These are phyloP conservation scores for Rhamnella rubrinervis DNA, from an alignment of 331 rosid genomes.

Conservation along the genomic window DNA sequence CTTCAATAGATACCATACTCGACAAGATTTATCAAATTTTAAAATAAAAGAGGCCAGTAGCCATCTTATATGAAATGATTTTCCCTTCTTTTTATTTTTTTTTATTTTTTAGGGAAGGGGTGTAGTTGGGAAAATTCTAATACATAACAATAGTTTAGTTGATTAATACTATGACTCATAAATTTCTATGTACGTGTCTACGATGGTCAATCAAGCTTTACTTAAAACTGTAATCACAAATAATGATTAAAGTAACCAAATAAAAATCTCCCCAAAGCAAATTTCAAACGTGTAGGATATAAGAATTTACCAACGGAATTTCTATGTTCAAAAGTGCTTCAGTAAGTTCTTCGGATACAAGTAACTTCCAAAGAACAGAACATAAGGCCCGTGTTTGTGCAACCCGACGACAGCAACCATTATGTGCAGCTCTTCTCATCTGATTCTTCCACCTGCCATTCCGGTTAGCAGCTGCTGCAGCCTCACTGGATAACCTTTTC, in stretches of 20 bases:
- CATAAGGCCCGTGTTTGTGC: constrained; percentile 83
- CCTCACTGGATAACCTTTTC: constrained; percentile 77
- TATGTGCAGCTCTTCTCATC: constrained; percentile 94
- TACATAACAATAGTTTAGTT: no score
- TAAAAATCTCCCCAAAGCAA: not conserved
- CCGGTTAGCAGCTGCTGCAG: constrained; percentile 75
- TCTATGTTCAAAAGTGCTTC: constrained; percentile 71
- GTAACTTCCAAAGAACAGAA: constrained; percentile 87
- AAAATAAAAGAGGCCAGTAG: not conserved
- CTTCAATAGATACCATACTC: not conserved
- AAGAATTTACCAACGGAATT: constrained; percentile 69
- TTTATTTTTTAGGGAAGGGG: not conserved
- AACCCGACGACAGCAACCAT: constrained; percentile 94
- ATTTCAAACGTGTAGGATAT: not conserved
- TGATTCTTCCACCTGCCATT: constrained; percentile 96
- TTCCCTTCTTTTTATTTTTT: not conserved
- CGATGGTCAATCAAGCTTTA: not conserved
- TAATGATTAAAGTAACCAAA: not conserved
- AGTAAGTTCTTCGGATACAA: constrained; percentile 75
- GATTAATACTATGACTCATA: no score
- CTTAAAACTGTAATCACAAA: not conserved
- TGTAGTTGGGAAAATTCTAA: not conserved
- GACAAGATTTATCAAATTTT: no score
- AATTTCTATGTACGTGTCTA: no score
- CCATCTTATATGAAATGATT: not conserved